Evolutionary conservation across 352 stramenopile genomes (phyloP).

Genomic region (Phytophthora parvispora): DNA sequence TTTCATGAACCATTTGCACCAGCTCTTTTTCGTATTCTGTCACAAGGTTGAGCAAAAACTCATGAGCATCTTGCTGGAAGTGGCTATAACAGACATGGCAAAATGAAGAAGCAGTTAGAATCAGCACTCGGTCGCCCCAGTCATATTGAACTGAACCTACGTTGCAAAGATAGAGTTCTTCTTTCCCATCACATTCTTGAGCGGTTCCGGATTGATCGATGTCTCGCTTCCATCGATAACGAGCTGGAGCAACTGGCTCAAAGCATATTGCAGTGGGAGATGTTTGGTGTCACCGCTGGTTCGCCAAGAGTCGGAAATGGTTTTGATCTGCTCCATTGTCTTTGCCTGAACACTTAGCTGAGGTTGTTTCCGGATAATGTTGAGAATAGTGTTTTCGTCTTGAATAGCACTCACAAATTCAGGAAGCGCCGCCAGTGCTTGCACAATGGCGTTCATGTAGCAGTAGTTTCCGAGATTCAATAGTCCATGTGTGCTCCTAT

Average conservation of each 20-base stretch:
- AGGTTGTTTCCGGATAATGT: slow-evolving; percentile 67
- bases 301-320: slow-evolving; percentile 59
- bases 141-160: slow-evolving; percentile 59
- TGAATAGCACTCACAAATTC: slow-evolving; percentile 66
- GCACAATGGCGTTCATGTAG: slow-evolving; percentile 97
- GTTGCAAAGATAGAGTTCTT: slow-evolving; percentile 87
- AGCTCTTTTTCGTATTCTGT: slow-evolving; percentile 90
- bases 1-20: slow-evolving; percentile 50
- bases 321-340: slow-evolving; percentile 57
- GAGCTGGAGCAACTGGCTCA: slow-evolving; percentile 68
- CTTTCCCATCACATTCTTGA: slow-evolving; percentile 85
- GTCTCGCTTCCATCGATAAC: slow-evolving; percentile 72
- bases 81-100: slow-evolving; percentile 47
- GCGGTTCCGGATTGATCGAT: slow-evolving; percentile 79
- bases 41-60: slow-evolving; percentile 88
- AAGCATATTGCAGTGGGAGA: slow-evolving; percentile 61
- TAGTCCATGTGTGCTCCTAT: slow-evolving; percentile 86
- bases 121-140: too few relatives aligned
- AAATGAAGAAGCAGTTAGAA: slow-evolving; percentile 17
- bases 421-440: slow-evolving; percentile 77
- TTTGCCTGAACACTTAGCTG: slow-evolving; percentile 34
- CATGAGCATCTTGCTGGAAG: slow-evolving; percentile 89
- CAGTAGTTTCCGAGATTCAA: slow-evolving; percentile 95
- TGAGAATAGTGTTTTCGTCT: slow-evolving; percentile 67
- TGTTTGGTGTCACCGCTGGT: slow-evolving; percentile 58